Conservation (phyloP, 768 basidiomycete species). For the Mycena rosella region DNA sequence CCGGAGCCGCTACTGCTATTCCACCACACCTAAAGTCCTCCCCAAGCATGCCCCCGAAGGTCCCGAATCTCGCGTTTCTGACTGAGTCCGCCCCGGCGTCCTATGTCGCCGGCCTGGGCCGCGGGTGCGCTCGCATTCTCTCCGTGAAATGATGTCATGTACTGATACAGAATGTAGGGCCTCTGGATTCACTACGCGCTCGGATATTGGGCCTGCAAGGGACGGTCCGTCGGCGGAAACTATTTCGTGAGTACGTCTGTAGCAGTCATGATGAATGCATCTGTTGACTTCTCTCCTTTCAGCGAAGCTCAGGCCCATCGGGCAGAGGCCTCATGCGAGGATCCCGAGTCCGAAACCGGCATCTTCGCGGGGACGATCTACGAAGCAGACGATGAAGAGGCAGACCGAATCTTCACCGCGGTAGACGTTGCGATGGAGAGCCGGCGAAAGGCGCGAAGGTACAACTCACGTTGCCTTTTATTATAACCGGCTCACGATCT, state of each 20-base stretch:
- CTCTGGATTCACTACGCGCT: conserved; percentile 9
- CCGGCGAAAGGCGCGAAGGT: background rate
- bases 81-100: background rate
- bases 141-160: background rate
- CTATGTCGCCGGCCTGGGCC: background rate
- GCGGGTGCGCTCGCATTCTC: background rate
- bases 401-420: background rate
- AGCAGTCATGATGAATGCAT: background rate
- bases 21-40: no score
- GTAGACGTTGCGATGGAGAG: background rate
- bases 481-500: background rate
- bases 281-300: background rate
- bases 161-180: background rate
- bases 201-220: background rate
- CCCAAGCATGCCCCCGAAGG: background rate
- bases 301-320: background rate
- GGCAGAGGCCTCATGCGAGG: conserved; percentile 60
- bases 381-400: background rate
- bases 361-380: background rate
- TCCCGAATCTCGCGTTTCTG: background rate
- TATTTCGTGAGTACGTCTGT: background rate
- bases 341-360: background rate
- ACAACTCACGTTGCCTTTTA: background rate
- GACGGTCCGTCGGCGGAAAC: background rate
- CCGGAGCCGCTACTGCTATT: no score